Evolutionary conservation across 345 rosid genomes (phyloP).

Genomic region (Lepidium didymum): DNA sequence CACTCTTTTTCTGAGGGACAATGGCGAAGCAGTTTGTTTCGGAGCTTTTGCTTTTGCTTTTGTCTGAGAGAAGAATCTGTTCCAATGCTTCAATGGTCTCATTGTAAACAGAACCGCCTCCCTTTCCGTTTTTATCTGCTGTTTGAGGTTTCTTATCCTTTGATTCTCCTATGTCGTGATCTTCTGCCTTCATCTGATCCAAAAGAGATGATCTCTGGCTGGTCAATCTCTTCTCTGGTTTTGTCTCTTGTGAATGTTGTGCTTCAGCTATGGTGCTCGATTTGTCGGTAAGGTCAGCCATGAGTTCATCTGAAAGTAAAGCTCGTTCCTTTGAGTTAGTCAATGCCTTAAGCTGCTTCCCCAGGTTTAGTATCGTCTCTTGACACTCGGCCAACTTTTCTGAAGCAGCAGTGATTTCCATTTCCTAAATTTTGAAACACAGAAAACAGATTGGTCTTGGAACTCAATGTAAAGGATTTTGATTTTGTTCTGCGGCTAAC

Average conservation of each 20-base stretch:
- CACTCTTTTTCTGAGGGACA: constrained; percentile 47
- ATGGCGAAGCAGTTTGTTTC: constrained; percentile 41
- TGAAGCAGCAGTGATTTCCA: constrained; percentile 88
- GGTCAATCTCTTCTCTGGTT: constrained; percentile 35
- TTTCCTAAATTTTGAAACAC: constrained; percentile 43
- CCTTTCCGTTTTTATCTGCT: constrained; percentile 22
- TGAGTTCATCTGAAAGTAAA: constrained; percentile 43
- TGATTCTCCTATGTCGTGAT: constrained; percentile 25
- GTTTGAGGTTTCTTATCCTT: constrained; percentile 11
- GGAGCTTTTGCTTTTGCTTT: constrained; percentile 30
- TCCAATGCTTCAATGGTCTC: constrained; percentile 36
- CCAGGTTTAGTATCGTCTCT: constrained; percentile 74
- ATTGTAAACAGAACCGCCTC: constrained; percentile 23
- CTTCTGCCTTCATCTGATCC: constrained; percentile 88
- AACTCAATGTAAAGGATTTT: background rate
- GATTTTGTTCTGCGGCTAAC: constrained; percentile 33
- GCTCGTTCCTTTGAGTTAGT: constrained; percentile 54
- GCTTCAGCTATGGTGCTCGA: constrained; percentile 2
- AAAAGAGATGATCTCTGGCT: constrained; percentile 65
- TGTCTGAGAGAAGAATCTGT: constrained; percentile 31
- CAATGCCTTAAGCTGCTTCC: constrained; percentile 84
- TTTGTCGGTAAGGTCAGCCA: constrained; percentile 26
- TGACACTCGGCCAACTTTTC: constrained; percentile 93
- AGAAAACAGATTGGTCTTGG: background rate
- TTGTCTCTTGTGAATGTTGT: constrained; percentile 16